Evolutionary conservation across 2,329 filamentous ascomycete species (phyloP), one percentile per base, ranked within the genome.

Genomic region (Cryphonectria carpinicola): DNA sequence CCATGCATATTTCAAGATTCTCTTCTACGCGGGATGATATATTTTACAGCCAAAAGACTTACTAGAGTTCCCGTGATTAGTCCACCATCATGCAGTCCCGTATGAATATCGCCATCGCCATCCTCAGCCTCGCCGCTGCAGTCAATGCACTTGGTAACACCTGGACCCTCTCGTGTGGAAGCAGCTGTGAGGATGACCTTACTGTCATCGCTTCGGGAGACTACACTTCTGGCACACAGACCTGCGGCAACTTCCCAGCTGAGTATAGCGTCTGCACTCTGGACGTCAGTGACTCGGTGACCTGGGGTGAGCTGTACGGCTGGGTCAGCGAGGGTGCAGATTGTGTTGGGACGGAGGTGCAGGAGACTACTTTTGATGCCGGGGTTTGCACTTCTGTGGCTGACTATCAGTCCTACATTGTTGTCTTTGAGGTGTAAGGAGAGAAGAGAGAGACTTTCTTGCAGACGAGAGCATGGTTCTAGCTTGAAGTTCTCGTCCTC

Each of bases 151-250:
- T 49, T 13, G 63, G 63, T 43, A 65, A 65, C 63, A 41, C 13
- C 63, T 65, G 63, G 63, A 35, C 25, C 25, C 63, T 65, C 41
- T 46, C 63, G 13, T 65, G 63, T 17, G 63, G 63, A 25, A 52
- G 63, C 17, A 35, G 10, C 63, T 65, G 63, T 28, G 28, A 46
- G 13, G 61, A 32, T 17, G 25, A 19, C 4, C 25, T 35, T 11
- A 35, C 39, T 1, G 25, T 52, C 28, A 7, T 61, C 58, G 25
- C n/a, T 14, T 32, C 63, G 11, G 63, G 63, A 28, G 63, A 65
- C 43, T 65, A 49, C 41, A 28, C 14, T 8, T 46, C 63, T 3
- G 43, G 28, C 39, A 65, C 63, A 13, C 63, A 65, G 41, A 49
- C 63, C 41, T 65, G 63, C 63, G 28, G 25, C 63, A 65, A 65